Evolutionary conservation across 73 alveolate species (phyloP).

Genomic region (Diophrys appendiculata): DNA sequence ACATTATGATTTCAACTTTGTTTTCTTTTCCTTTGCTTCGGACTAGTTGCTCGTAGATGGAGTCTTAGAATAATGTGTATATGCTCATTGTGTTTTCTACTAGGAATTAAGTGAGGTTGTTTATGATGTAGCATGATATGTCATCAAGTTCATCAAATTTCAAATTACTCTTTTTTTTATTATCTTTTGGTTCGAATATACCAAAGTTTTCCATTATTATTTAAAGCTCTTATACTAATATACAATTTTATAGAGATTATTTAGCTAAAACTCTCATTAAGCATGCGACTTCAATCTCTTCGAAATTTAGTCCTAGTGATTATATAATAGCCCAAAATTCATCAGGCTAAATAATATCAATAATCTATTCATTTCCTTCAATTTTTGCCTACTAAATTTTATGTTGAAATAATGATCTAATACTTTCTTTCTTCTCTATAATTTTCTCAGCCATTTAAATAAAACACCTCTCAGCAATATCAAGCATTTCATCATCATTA

Average conservation of each 20-base stretch:
- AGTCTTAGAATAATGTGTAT: constrained; percentile 38
- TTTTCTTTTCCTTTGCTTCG: constrained; percentile 41
- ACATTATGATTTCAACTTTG: constrained; percentile 35
- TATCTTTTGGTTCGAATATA: too few relatives aligned
- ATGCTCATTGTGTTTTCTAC: constrained; percentile 14
- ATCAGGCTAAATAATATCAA: constrained; percentile 38
- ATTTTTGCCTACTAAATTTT: constrained; percentile 17
- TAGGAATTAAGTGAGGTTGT: background rate
- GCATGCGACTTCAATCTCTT: constrained; percentile 55
- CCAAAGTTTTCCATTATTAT: constrained; percentile 74
- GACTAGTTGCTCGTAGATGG: constrained; percentile 45
- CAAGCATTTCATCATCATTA: constrained; percentile 60
- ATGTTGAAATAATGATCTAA: constrained; percentile 32
- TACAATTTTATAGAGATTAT: constrained; percentile 47
- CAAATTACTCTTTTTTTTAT: too few relatives aligned
- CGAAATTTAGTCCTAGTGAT: constrained; percentile 40
- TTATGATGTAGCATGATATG: too few relatives aligned
- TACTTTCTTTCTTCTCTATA: background rate
- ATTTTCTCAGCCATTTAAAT: constrained; percentile 40
- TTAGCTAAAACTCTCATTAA: constrained; percentile 58
- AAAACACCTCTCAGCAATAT: constrained; percentile 63
- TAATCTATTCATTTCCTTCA: constrained; percentile 42
- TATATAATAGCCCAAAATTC: constrained; percentile 36
- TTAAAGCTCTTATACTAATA: constrained; percentile 44
- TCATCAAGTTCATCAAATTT: too few relatives aligned